These are phyloP conservation scores for Cicer bijugum DNA, from an alignment of 306 rosid genomes.

Conservation along the genomic window DNA sequence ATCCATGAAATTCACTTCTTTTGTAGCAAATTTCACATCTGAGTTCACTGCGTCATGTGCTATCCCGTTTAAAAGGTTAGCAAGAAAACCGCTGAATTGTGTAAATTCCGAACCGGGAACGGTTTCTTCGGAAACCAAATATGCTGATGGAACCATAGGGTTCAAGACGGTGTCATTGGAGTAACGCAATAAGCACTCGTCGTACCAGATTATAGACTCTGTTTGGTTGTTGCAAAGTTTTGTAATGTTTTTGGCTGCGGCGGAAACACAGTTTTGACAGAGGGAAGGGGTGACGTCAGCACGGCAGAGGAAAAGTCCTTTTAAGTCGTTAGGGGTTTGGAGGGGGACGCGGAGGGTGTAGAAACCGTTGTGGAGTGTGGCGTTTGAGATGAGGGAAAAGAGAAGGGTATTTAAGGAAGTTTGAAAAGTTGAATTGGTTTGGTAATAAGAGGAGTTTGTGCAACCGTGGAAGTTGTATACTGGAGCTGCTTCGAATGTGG, in stretches of 20 bases:
- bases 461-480: background rate
- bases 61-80: conserved; percentile 12
- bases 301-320: conserved; percentile 67
- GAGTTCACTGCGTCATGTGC: background rate
- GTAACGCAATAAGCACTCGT: conserved; percentile 54
- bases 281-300: conserved; percentile 46
- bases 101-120: conserved; percentile 10
- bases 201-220: conserved; percentile 59
- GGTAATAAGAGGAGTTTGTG: conserved; percentile 26
- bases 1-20: conserved; percentile 25
- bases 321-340: conserved; percentile 28
- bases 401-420: conserved; percentile 51
- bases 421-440: conserved; percentile 50
- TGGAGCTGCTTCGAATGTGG: background rate
- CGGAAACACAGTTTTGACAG: conserved; percentile 53
- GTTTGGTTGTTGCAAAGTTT: conserved; percentile 48
- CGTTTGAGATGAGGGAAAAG: conserved; percentile 55
- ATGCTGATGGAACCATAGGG: conserved; percentile 11
- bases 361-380: conserved; percentile 40
- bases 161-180: conserved; percentile 41
- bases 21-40: conserved; percentile 44
- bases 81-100: conserved; percentile 35
- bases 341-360: background rate
- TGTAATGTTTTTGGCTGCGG: conserved; percentile 39
- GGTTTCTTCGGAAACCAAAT: background rate